These are phyloP conservation scores for Coemansia sp. DNA, from an alignment of 192 early-diverging fungal species.

Conservation along the genomic window DNA sequence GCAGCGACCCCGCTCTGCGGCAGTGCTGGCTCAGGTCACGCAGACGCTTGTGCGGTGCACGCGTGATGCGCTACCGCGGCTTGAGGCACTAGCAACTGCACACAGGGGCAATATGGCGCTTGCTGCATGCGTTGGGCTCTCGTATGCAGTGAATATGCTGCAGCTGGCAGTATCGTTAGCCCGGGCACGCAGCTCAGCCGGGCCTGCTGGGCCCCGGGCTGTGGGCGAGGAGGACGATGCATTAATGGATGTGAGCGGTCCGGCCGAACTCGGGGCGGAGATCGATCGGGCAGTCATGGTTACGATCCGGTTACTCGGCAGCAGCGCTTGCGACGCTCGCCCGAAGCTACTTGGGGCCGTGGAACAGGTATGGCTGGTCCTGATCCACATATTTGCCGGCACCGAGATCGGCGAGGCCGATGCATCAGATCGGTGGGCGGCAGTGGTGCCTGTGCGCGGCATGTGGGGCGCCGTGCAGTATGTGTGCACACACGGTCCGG, in stretches of 20 bases:
- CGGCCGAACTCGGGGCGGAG: conserved; percentile 17
- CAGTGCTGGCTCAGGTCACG: conserved; percentile 15
- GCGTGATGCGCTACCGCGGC: conserved; percentile 2
- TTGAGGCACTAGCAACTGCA: conserved; percentile 5
- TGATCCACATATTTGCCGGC: conserved; percentile 27
- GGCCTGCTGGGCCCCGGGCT: conserved; percentile 20
- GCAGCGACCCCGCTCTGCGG: neutral
- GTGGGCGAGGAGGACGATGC: conserved; percentile 34
- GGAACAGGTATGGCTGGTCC: conserved; percentile 22
- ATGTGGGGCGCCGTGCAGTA: conserved; percentile 19
- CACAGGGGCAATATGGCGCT: neutral
- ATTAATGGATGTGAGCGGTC: conserved; percentile 3
- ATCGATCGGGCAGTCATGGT: conserved; percentile 24
- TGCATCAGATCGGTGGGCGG: neutral
- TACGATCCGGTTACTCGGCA: conserved; percentile 15
- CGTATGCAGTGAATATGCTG: conserved; percentile 20
- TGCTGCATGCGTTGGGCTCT: conserved; percentile 21
- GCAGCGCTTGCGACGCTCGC: neutral
- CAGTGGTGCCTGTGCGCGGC: conserved; percentile 7
- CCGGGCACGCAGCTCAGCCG: neutral
- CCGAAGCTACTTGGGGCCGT: conserved; percentile 1
- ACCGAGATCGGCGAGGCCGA: neutral
- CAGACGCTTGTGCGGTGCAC: conserved; percentile 5
- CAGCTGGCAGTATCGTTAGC: conserved; percentile 26
- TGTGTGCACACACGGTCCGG: neutral